Conservation (phyloP, 2,329 filamentous ascomycete genomes). For the Boeremia exigua region DNA sequence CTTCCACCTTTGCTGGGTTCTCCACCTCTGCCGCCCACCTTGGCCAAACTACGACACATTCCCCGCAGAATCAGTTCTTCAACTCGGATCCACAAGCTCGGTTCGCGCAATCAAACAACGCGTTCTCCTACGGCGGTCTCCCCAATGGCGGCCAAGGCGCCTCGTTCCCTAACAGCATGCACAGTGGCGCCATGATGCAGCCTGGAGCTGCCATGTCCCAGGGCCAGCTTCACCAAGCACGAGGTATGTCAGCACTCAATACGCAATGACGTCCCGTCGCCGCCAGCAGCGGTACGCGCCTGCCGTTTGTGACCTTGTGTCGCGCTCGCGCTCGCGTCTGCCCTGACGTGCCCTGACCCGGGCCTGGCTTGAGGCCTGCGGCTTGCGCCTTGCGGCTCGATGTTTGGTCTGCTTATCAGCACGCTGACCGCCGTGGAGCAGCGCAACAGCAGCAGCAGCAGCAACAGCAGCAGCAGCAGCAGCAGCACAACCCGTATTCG, state of each 20-base stretch:
- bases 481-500: slow-evolving; percentile 47
- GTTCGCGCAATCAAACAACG: slow-evolving; percentile 42
- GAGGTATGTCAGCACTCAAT: slow-evolving; percentile 42
- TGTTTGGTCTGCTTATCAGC: background rate
- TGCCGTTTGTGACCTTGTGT: slow-evolving; percentile 21
- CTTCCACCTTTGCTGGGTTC: slow-evolving; percentile 40
- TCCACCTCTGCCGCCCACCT: slow-evolving; percentile 38
- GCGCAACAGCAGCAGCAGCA: slow-evolving; percentile 41
- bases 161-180: slow-evolving; percentile 33
- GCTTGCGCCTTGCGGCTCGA: background rate
- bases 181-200: slow-evolving; percentile 45
- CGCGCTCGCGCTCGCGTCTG: slow-evolving; percentile 5
- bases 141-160: slow-evolving; percentile 43
- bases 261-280: slow-evolving; percentile 29
- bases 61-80: slow-evolving; percentile 42
- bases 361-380: background rate
- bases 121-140: slow-evolving; percentile 38
- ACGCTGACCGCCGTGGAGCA: slow-evolving; percentile 27
- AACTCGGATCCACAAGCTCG: slow-evolving; percentile 43
- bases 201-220: slow-evolving; percentile 41
- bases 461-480: slow-evolving; percentile 46
- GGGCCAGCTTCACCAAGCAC: slow-evolving; percentile 45
- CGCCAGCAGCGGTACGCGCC: slow-evolving; percentile 18
- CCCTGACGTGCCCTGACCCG: slow-evolving; percentile 9
- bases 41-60: slow-evolving; percentile 29